Evolutionary conservation across 2,329 filamentous ascomycete species (phyloP).

Genomic region (Colletotrichum cuscutae): DNA sequence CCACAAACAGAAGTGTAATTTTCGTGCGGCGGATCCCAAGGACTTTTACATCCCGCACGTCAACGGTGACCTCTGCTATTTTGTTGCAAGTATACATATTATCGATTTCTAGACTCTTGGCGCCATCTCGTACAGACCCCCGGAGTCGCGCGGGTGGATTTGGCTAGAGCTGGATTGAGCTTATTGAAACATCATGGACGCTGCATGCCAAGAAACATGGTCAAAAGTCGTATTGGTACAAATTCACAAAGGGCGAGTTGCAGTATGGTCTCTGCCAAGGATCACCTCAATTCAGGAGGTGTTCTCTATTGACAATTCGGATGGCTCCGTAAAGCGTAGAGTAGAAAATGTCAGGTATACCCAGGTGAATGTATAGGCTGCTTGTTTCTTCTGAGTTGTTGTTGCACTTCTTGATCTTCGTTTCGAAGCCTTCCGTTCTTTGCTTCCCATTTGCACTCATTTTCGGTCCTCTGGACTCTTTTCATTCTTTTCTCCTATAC

Average conservation of each 20-base stretch:
- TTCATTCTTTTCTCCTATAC: slow-evolving; percentile 8
- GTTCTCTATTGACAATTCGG: not conserved
- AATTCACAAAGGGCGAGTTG: not conserved
- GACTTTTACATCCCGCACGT: slow-evolving; percentile 12
- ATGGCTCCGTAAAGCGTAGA: not conserved
- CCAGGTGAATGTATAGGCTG: not conserved
- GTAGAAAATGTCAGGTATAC: slow-evolving; percentile 5
- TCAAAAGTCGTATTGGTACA: not conserved
- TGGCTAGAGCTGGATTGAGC: slow-evolving; percentile 16
- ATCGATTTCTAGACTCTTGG: not conserved
- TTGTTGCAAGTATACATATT: slow-evolving; percentile 8
- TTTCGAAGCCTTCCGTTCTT: slow-evolving; percentile 20
- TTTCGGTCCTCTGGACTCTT: slow-evolving; percentile 18
- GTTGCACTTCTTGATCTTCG: slow-evolving; percentile 6
- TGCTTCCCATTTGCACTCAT: slow-evolving; percentile 8
- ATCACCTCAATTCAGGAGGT: not conserved
- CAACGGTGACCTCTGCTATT: not conserved
- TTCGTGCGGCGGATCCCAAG: slow-evolving; percentile 22
- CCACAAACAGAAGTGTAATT: slow-evolving; percentile 3
- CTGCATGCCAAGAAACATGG: slow-evolving; percentile 13
- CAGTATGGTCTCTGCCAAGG: slow-evolving; percentile 1
- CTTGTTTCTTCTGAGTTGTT: not conserved
- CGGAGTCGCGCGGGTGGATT: not conserved
- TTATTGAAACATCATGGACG: slow-evolving; percentile 20
- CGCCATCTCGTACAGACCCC: not conserved